Percentiles rank a stretch among this genome's conserved stretches.
Conservation (phyloP, 345 rosid species). For the Sonneratia alba region DNA sequence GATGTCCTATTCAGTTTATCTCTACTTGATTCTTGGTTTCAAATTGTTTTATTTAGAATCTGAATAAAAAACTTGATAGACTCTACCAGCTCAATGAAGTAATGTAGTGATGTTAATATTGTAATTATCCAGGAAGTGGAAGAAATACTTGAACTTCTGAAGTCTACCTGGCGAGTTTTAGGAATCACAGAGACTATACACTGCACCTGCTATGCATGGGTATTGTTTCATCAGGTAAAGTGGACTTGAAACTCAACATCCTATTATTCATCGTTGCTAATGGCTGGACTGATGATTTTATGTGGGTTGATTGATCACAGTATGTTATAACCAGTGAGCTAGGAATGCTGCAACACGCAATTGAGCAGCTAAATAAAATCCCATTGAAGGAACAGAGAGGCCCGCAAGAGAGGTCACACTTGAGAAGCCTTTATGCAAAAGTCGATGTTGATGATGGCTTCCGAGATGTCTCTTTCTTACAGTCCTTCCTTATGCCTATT, state of each 20-base stretch:
- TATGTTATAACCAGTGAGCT: conserved; percentile 72
- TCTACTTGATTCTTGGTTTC: no score
- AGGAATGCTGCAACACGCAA: conserved; percentile 70
- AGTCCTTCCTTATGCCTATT: conserved; percentile 78
- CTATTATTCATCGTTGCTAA: conserved; percentile 1
- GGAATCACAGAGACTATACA: conserved; percentile 96
- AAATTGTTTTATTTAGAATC: no score
- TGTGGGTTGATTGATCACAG: conserved; percentile 39
- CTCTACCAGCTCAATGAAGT: background rate
- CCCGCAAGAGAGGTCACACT: conserved; percentile 90
- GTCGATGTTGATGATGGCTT: conserved; percentile 56
- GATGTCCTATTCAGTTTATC: no score
- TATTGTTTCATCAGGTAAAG: conserved; percentile 88
- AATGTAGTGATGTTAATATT: background rate
- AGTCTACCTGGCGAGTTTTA: conserved; percentile 91
- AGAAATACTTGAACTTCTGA: conserved; percentile 93
- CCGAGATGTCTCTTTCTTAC: conserved; percentile 49
- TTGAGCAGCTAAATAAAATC: conserved; percentile 78
- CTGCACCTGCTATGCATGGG: conserved; percentile 84
- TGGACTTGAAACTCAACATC: conserved; percentile 1
- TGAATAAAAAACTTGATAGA: background rate
- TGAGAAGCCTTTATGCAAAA: conserved; percentile 62
- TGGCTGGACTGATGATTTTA: background rate
- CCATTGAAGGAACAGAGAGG: conserved; percentile 90
- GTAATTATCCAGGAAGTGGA: conserved; percentile 64